A percentile compares a stretch with the other conserved stretches of the same genome.
phyloP scores from a whole-genome alignment of 345 rosid genomes.

The Noccaea bulbosa region DNA sequence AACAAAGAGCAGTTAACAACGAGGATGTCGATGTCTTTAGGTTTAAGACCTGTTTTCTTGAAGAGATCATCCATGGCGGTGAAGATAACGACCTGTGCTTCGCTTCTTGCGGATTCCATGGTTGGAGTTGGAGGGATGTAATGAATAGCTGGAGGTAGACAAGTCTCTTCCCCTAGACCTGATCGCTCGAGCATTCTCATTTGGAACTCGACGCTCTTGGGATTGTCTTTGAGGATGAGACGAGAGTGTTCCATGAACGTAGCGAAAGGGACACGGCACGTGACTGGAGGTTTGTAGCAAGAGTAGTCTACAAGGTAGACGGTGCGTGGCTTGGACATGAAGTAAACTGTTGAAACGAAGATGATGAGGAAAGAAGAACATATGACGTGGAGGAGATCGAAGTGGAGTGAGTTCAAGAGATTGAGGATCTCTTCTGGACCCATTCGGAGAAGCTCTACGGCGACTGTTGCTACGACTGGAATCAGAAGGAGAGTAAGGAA shows the following conservation, averaged over 20 bases:
- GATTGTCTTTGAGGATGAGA: slow-evolving; percentile 48
- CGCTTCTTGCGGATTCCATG: slow-evolving; percentile 65
- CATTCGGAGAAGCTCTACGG: slow-evolving; percentile 52
- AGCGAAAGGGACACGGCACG: slow-evolving; percentile 66
- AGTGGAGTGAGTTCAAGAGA: slow-evolving; percentile 55
- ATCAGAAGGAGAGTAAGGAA: slow-evolving; percentile 55
- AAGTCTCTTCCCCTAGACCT: slow-evolving; percentile 80
- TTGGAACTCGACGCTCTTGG: slow-evolving; percentile 67
- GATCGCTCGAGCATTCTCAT: slow-evolving; percentile 71
- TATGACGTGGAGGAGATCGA: slow-evolving; percentile 50
- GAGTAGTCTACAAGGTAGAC: slow-evolving; percentile 66
- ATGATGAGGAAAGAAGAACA: slow-evolving; percentile 51
- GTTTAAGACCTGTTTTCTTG: slow-evolving; percentile 65
- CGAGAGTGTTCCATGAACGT: slow-evolving; percentile 74
- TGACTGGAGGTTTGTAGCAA: slow-evolving; percentile 64
- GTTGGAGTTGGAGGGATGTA: slow-evolving; percentile 76
- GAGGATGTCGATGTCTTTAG: slow-evolving; percentile 69
- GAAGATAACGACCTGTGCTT: slow-evolving; percentile 71
- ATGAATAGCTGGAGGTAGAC: slow-evolving; percentile 76
- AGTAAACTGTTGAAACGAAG: slow-evolving; percentile 58
- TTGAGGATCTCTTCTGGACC: slow-evolving; percentile 57
- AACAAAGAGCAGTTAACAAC: slow-evolving; percentile 75
- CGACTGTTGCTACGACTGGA: slow-evolving; percentile 53
- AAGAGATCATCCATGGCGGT: slow-evolving; percentile 69
- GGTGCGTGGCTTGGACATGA: slow-evolving; percentile 68